phyloP scores from a whole-genome alignment of 495 filamentous ascomycete genomes.

The Aspergillus cavernicola region DNA sequence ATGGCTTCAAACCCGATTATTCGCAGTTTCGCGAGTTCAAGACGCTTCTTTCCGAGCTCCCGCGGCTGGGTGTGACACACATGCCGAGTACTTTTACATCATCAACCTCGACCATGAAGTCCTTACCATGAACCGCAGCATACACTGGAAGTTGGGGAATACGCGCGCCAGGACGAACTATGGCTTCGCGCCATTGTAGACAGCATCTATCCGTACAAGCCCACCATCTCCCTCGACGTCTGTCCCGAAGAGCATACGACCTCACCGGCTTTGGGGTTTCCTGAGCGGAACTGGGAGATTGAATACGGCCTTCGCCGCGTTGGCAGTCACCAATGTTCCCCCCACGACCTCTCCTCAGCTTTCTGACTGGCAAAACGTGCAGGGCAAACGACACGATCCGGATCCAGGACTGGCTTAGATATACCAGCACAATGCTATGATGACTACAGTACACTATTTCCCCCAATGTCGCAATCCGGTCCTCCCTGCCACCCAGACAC shows the following conservation, averaged over 20 bases:
- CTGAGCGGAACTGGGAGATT: neutral
- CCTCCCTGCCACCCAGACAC: too few species aligned
- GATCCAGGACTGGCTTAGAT: too few species aligned
- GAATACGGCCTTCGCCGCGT: neutral
- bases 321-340: too few species aligned
- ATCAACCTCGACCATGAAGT: constrained; percentile 12
- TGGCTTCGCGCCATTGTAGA: constrained; percentile 8
- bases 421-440: too few species aligned
- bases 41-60: constrained; percentile 9
- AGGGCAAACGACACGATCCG: too few species aligned
- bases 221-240: constrained; percentile 10
- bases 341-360: too few species aligned
- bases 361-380: too few species aligned
- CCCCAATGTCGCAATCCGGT: too few species aligned
- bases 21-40: neutral
- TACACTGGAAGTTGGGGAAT: constrained; percentile 13
- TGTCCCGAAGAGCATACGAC: constrained; percentile 9
- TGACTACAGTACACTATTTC: too few species aligned
- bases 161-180: constrained; percentile 9
- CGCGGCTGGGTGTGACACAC: constrained; percentile 1
- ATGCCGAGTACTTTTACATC: constrained; percentile 11
- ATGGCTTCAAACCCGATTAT: constrained; percentile 4
- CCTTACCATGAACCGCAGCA: constrained; percentile 14
- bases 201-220: constrained; percentile 9
- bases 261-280: constrained; percentile 9